Evolutionary conservation across 257 asterid genomes (phyloP), one percentile per base, ranked within the genome.

Genomic region (Perilla frutescens): DNA sequence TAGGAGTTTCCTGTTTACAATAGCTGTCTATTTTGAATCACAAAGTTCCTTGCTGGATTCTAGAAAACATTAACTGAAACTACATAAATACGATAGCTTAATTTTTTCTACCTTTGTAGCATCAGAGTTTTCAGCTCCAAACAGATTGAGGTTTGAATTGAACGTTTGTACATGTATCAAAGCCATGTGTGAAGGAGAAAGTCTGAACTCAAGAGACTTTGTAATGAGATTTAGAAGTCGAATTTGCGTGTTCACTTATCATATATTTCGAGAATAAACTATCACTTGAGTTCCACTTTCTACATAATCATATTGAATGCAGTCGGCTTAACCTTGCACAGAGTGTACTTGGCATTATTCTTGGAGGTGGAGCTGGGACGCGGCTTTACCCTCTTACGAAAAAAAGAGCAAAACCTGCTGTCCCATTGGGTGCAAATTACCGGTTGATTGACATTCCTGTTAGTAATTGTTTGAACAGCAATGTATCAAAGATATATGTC

Each of bases 351-450:
- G 92, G 92, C 63, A 87, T 87, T 75, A 87, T 87, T 80, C 92
- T 87, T 57, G 92, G 92, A 68, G 92, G 89, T 68, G 92, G 92
- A 73, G 92, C 92, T 31, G 92, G 91, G 56, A 81, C 89, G 4
- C 68, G 92, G 36, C 89, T 87, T 26, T 87, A 87, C 68, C 92
- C 92, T 76, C 88, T 87, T n/a, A 87, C 92, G 43, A 87, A 87
- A 82, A 87, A 87, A 57, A 69, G 92, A 81, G 89, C 92, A 15
- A 87, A 87, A 32, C 92, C 92, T 8, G 92, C 92, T 55, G 92
- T 87, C 47, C 92, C 92, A 0, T 72, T 87, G 81, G 92, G 92
- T 72, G 92, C 92, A 48, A 87, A 87, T 71, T 87, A 87, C 68
- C 81, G 92, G 65, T 67, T 87, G 76, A 87, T 87, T 66, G 92